These are phyloP conservation scores for Epicoccum sorghinum DNA, from an alignment of 2,329 filamentous ascomycete species.

Conservation along the genomic window DNA sequence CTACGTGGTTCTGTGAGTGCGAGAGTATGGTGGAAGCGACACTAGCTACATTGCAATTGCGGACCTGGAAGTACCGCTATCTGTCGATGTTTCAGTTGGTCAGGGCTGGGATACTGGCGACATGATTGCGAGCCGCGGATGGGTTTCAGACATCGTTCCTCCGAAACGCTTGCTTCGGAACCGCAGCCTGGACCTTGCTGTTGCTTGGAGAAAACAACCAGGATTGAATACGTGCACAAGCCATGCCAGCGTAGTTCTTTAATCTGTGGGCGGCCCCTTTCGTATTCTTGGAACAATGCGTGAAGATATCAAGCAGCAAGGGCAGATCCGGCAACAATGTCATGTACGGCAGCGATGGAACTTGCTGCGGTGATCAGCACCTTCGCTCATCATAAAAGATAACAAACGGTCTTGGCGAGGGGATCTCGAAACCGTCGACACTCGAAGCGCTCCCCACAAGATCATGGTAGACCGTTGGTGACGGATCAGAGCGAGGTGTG, in stretches of 20 bases:
- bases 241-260: not conserved
- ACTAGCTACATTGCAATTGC: not conserved
- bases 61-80: constrained; percentile 3
- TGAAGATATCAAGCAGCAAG: no score
- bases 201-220: not conserved
- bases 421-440: no score
- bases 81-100: constrained; percentile 20
- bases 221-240: not conserved
- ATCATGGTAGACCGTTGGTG: no score
- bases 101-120: not conserved
- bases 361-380: no score
- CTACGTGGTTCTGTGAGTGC: no score
- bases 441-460: no score
- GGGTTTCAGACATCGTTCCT: constrained; percentile 16
- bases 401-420: no score
- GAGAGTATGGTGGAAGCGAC: not conserved
- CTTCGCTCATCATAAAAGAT: no score
- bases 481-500: not conserved
- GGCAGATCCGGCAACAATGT: no score
- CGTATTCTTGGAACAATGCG: no score
- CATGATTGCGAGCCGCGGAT: not conserved
- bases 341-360: no score
- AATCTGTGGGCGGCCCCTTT: no score
- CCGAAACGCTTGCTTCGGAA: constrained; percentile 6
- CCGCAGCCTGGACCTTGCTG: constrained; percentile 7